Evolutionary conservation across 2,329 filamentous ascomycete genomes (phyloP).

Genomic region (Diaporthe amygdali): DNA sequence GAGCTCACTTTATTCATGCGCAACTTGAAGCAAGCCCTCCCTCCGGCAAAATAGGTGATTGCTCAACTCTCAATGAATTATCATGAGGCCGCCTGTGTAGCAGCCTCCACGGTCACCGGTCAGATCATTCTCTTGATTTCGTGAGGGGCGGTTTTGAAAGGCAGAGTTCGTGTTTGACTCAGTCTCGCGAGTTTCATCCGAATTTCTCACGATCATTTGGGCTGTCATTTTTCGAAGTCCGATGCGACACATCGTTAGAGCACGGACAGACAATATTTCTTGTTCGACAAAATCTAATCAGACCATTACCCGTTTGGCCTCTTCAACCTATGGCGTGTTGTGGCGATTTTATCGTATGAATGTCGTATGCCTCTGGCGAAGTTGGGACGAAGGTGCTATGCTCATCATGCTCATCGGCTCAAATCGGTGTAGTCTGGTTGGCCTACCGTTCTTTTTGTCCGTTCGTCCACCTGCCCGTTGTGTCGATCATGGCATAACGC

Average conservation of each 20-base stretch:
- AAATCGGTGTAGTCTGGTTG: background rate
- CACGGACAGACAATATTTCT: background rate
- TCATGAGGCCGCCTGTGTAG: too few relatives aligned
- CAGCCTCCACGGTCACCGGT: too few relatives aligned
- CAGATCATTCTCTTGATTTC: background rate
- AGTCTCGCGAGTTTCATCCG: conserved; percentile 3
- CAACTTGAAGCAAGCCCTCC: too few relatives aligned
- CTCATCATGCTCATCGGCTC: background rate
- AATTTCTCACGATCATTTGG: background rate
- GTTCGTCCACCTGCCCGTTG: background rate
- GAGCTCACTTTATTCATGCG: too few relatives aligned
- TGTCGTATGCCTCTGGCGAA: background rate
- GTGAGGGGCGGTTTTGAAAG: background rate
- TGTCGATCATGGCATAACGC: background rate
- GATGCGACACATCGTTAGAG: background rate
- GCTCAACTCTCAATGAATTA: too few relatives aligned
- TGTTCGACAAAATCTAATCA: background rate
- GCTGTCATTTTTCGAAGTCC: background rate
- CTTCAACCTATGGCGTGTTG: background rate
- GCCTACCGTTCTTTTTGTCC: background rate
- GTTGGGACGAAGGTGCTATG: background rate
- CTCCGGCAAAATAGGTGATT: too few relatives aligned
- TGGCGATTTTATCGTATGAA: background rate
- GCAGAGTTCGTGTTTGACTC: background rate
- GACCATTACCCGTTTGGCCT: background rate